Percentiles rank a stretch among this genome's conserved stretches.
Evolutionary conservation across 805 yeast species (phyloP).

Genomic region (Ogataea chonburiensis): DNA sequence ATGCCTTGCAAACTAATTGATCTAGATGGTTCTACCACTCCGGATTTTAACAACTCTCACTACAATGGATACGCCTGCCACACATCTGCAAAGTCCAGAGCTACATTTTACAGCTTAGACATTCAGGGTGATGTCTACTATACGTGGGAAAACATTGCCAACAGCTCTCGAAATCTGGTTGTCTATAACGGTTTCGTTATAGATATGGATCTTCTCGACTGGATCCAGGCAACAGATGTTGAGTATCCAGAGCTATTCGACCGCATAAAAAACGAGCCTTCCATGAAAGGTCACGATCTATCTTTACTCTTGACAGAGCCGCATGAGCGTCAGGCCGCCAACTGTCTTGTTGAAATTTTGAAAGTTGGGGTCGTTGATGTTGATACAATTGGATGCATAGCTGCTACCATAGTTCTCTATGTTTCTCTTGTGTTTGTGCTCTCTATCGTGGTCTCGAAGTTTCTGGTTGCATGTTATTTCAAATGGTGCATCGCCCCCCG

Average conservation of each 20-base stretch:
- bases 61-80: constrained; percentile 93
- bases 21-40: constrained; percentile 69
- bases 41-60: constrained; percentile 60
- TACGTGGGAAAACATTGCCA: constrained; percentile 83
- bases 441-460: constrained; percentile 74
- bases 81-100: constrained; percentile 67
- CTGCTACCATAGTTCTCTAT: constrained; percentile 78
- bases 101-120: constrained; percentile 57
- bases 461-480: constrained; percentile 83
- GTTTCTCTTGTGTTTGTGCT: constrained; percentile 82
- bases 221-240: constrained; percentile 70
- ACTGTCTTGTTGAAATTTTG: constrained; percentile 79
- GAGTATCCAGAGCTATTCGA: constrained; percentile 73
- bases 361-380: constrained; percentile 90
- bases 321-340: constrained; percentile 68
- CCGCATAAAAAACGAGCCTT: constrained; percentile 50
- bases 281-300: constrained; percentile 75
- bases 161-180: constrained; percentile 69
- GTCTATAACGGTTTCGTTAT: constrained; percentile 89
- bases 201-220: constrained; percentile 72
- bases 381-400: constrained; percentile 90
- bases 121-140: constrained; percentile 76
- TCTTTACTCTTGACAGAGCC: constrained; percentile 67
- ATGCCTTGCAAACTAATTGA: constrained; percentile 81
- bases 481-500: constrained; percentile 75